Conservation (phyloP, 257 asterid species). For the Nicotiana attenuata region DNA sequence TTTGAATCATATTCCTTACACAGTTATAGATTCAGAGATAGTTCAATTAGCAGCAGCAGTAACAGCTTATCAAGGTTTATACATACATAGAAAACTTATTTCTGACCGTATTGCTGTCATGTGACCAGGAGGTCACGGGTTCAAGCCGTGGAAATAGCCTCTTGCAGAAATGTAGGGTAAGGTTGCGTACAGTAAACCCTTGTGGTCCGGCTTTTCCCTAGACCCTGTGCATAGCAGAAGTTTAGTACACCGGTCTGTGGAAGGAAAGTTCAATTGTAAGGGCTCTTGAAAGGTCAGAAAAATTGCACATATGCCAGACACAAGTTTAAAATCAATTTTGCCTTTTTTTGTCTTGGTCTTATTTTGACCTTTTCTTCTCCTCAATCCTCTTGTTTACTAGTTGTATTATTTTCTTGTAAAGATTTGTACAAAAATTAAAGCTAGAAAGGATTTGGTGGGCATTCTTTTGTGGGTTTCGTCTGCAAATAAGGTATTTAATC, state of each 20-base stretch:
- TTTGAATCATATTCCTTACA: constrained; percentile 15
- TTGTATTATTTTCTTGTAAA: background rate
- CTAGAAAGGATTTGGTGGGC: background rate
- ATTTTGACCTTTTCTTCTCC: background rate
- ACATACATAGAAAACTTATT: background rate
- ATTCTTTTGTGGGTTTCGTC: background rate
- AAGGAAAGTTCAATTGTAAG: background rate
- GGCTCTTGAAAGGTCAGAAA: background rate
- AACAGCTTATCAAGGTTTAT: background rate
- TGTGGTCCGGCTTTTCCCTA: too few species aligned
- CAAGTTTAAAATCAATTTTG: background rate
- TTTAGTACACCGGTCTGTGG: too few species aligned
- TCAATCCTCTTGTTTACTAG: background rate
- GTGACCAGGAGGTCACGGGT: too few species aligned
- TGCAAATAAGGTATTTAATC: background rate
- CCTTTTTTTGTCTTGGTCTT: background rate
- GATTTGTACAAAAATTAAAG: background rate
- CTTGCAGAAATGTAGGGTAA: too few species aligned
- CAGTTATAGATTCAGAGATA: background rate
- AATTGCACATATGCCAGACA: background rate
- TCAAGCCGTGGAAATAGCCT: too few species aligned
- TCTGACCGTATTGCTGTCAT: background rate
- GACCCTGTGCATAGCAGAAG: too few species aligned
- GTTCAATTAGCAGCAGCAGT: constrained; percentile 7
- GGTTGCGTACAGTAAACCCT: too few species aligned